Base-by-base conservation (phyloP, 2,329 filamentous ascomycete species). In the Colletotrichum godetiae region DNA sequence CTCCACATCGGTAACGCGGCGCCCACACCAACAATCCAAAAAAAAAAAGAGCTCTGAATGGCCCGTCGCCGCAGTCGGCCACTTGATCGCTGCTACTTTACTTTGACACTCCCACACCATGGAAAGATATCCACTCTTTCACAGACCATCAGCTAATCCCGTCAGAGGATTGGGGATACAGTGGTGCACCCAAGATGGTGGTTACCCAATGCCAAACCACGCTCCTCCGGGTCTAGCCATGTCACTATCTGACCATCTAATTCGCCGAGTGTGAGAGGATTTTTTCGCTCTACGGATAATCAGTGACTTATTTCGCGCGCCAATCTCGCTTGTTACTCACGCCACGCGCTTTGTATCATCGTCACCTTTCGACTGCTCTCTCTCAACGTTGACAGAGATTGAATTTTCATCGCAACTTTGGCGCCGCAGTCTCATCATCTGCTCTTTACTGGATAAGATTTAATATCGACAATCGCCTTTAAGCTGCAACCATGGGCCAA, bases 401-500 rank as follows among this genome's bases (percentile, higher is more conserved):
- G 19, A 13, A n/a, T 13, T 4, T 35, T 35, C 5, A 13, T 24
- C 35, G 53, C 63, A 49, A 15, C 19, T 5, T 19, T 66, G 31
- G 49, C 63, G 15, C 3, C 53, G 15, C 15, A 11, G 31, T 24
- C 24, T 22, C 10, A 5, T 53, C 11, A 13, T 31, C 3, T n/a
- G 2, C 33, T n/a, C 1, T 11, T 42, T 2, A 2, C 27, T 24
- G 49, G 13, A 55, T n/a, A 22, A 64, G 27, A 27, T 22, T 22
- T 12, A 22, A 27, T 7, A 22, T 31, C 4, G 8, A 49, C 1
- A 42, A 22, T n/a, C 3, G 31, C 22, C 10, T 52, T 8, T 33
- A 56, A 3, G 1, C 35, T 46, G 42, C 46, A 31, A 83, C 33
- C 70, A 97, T 96, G 94, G 93, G 93, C 24, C 88, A 92, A 77